Evolutionary conservation across 2,329 filamentous ascomycete species (phyloP).

Genomic region (Paraconiothyrium brasiliense): DNA sequence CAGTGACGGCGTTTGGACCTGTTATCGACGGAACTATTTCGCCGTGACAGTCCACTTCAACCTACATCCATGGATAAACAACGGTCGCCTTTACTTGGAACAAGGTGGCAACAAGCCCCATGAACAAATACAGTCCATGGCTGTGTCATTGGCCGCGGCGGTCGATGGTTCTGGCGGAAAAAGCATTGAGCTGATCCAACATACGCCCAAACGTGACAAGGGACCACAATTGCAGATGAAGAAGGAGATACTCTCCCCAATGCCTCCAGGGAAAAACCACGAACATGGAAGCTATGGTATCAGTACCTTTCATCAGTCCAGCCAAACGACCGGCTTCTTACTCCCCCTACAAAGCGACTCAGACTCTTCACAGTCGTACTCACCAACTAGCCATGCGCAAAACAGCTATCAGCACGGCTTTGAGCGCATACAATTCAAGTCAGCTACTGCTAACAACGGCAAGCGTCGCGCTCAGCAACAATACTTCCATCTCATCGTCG

Average conservation of each 20-base stretch:
- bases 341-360: conserved; percentile 54
- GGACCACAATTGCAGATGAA: conserved; percentile 79
- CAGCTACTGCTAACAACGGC: conserved; percentile 92
- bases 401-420: conserved; percentile 68
- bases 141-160: conserved; percentile 84
- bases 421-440: conserved; percentile 93
- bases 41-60: conserved; percentile 82
- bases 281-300: conserved; percentile 52
- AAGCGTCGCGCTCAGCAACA: conserved; percentile 90
- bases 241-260: conserved; percentile 75
- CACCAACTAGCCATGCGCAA: conserved; percentile 44
- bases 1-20: conserved; percentile 85
- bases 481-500: conserved; percentile 90
- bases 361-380: conserved; percentile 44
- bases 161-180: conserved; percentile 81
- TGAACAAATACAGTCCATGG: conserved; percentile 75
- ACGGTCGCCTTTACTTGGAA: conserved; percentile 67
- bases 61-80: conserved; percentile 69
- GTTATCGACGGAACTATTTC: conserved; percentile 92
- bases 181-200: conserved; percentile 83
- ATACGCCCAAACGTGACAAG: conserved; percentile 91
- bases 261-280: conserved; percentile 62
- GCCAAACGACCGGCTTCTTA: conserved; percentile 47
- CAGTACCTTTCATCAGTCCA: conserved; percentile 49
- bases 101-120: conserved; percentile 53